Base-by-base conservation (phyloP, 495 filamentous ascomycete genomes). In the Cetradonia linearis region DNA sequence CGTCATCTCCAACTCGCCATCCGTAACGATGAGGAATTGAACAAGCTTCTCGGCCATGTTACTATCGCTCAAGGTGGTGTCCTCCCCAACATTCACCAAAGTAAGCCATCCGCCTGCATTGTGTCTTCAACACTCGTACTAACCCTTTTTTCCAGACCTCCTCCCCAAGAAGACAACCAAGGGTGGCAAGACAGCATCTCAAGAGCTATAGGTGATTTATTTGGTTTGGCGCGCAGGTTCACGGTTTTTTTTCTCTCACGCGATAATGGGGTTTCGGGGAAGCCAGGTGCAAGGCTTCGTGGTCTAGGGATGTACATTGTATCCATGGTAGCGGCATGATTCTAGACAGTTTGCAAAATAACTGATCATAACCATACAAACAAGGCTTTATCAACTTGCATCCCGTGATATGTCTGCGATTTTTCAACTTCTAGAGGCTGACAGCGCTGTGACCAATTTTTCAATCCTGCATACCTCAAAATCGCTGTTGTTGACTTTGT, bases 11-110 rank as follows among this genome's bases (percentile, higher is more conserved):
- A 98, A 81, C 91, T 98, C 69, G 93, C 93, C 75, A 98, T 98
- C 80, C 87, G 93, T 67, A 97, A 97, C 76, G 93, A 98, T 76
- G 91, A 98, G 84, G 93, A 98, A 76, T 76, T 98, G 89, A 97
- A 98, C 87, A 98, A 98, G 83, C 90, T 98, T 53, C 81, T 98
- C 58, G 93, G 93, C 60, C 93, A 97, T 72, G 93, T 97, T 78
- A 98, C 93, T 72, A 98, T 98, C 70, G 93, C 93, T 70, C 93
- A 97, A 78, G 93, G 93, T 79, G 93, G 93, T 95, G 93, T 98
- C 65, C 82, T 98, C 58, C 93, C 93, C 73, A 95, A 95, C 83
- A 95, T 95, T 65, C 91, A 96, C 81, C 89, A 94, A 76, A 96
- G 91, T 96, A 82, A 66, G 91, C 42, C 20, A 14, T 3, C 25